Evolutionary conservation across 164 flowering plant genomes (phyloP), one percentile per base, ranked within the genome.

Genomic region (Macadamia tetraphylla): DNA sequence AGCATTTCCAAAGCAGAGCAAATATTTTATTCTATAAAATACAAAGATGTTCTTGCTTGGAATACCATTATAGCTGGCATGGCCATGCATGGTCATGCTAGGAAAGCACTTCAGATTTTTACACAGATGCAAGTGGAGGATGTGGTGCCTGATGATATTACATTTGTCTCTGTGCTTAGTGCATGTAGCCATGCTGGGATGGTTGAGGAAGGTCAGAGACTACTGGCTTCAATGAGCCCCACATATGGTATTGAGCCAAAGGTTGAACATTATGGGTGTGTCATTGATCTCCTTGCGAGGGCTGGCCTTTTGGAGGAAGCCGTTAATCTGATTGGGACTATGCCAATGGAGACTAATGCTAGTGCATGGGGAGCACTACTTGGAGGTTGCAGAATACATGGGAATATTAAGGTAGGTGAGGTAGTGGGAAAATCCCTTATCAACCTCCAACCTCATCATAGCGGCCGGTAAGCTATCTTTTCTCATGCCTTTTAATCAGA

Each of bases 271-370:
- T 75, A 78, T 69, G 76, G 78, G 23, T 74, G 78, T 65, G 68
- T 72, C 5, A 70, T 78, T 72, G 81, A 78, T 51, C 73, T 78
- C 51, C 70, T 78, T 42, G 70, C 71, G 43, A 65, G 81, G 29
- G 67, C 78, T 9, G 81, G 81, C 6, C 64, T 8, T 9, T 51
- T 74, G 42, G 70, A 68, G 48, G 64, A 74, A 42, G 81, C 78
- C 6, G 29, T 64, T 46, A 70, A 74, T 29, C 64, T 78, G 15
- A 78, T 78, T 1, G 58, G 57, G 56, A 53, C 48, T 11, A 75
- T 78, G 81, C 81, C 81, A 17, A 71, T 78, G 73, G 77, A 77
- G 64, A 76, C 81, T 17, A 72, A 69, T 70, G 64, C 70, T 0
- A 48, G 15, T 60, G 70, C 70, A 6, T 78, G 74, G 74, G 81